Evolutionary conservation across 73 alveolate species (phyloP).

Genomic region (Breviolum minutum): DNA sequence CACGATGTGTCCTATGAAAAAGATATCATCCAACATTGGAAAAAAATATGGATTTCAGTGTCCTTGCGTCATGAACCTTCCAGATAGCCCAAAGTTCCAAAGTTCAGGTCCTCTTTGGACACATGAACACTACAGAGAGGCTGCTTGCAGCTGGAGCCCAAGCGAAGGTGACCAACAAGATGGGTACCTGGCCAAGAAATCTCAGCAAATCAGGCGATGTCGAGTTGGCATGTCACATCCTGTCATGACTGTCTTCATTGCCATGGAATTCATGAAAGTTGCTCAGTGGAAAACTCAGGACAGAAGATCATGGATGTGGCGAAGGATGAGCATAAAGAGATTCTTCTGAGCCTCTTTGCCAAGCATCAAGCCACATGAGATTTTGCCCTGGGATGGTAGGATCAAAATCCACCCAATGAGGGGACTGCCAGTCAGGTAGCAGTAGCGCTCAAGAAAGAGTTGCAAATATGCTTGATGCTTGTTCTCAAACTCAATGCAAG

Average conservation of each 20-base stretch:
- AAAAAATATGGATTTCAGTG: too few species aligned
- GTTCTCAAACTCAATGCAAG: too few species aligned
- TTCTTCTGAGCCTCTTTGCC: constrained; percentile 23
- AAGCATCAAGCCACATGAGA: background rate
- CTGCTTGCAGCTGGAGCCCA: constrained; percentile 77
- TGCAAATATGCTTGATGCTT: too few species aligned
- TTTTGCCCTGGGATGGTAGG: background rate
- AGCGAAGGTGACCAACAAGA: constrained; percentile 79
- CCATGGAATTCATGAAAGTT: too few species aligned
- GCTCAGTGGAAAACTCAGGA: background rate
- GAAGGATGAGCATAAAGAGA: constrained; percentile 17
- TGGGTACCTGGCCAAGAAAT: constrained; percentile 1
- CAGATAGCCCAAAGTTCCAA: too few species aligned
- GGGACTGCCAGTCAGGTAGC: too few species aligned
- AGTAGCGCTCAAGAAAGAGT: too few species aligned
- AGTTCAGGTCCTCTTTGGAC: constrained; percentile 43
- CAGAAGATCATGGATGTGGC: constrained; percentile 81
- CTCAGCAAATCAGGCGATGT: background rate
- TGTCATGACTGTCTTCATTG: too few species aligned
- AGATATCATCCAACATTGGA: background rate
- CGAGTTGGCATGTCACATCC: background rate
- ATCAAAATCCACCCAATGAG: too few species aligned
- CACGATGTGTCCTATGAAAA: too few species aligned
- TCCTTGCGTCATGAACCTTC: too few species aligned
- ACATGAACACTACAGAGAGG: constrained; percentile 93